These are phyloP conservation scores for Gynandropsis gynandra DNA, from an alignment of 345 rosid species.

Conservation along the genomic window DNA sequence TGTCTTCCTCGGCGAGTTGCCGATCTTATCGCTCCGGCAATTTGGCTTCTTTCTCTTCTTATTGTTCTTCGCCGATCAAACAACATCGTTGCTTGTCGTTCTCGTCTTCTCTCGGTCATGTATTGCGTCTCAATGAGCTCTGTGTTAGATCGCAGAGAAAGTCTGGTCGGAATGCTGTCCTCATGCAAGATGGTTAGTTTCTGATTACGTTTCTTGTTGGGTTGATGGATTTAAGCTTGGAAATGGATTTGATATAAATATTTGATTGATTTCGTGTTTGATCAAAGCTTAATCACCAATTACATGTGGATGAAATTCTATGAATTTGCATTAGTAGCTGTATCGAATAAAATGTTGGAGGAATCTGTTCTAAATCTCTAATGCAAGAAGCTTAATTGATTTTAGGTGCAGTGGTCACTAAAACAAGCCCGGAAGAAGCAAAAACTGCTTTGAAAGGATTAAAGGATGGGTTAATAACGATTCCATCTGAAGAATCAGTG, in stretches of 20 bases:
- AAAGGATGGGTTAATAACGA: conserved; percentile 41
- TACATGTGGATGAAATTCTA: neutral
- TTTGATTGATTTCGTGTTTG: neutral
- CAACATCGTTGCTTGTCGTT: conserved; percentile 33
- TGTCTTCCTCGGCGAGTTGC: conserved; percentile 45
- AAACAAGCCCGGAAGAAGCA: conserved; percentile 31
- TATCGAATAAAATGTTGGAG: neutral
- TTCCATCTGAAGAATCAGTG: conserved; percentile 33
- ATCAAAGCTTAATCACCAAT: neutral
- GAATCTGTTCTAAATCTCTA: too few species aligned
- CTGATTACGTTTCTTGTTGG: neutral
- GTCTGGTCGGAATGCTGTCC: conserved; percentile 29
- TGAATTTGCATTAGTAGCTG: neutral
- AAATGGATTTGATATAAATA: neutral
- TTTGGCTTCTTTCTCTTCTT: conserved; percentile 25
- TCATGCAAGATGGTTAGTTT: conserved; percentile 51
- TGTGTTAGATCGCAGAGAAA: conserved; percentile 35
- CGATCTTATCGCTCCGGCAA: conserved; percentile 28
- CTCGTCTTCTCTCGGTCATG: conserved; percentile 25
- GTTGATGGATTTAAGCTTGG: neutral
- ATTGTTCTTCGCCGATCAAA: conserved; percentile 10
- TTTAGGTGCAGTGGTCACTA: conserved; percentile 57
- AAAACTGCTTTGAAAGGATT: conserved; percentile 37
- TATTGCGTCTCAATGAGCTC: conserved; percentile 28
- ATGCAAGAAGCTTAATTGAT: neutral